Percentiles rank a stretch among this genome's conserved stretches.
Conservation (phyloP, 148 eudicot genomes). For the Talinum fruticosum region DNA sequence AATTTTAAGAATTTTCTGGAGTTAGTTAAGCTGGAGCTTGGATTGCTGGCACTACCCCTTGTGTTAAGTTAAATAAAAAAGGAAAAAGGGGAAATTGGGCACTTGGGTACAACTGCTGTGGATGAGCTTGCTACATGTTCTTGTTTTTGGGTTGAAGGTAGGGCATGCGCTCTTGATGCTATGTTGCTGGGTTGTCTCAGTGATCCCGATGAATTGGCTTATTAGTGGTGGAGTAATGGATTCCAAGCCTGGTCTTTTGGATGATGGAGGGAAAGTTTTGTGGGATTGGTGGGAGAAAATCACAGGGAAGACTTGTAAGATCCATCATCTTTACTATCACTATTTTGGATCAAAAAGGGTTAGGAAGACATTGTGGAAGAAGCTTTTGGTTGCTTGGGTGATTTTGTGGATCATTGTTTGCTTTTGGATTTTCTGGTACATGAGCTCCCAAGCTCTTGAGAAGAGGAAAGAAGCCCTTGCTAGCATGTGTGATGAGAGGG, state of each 20-base stretch:
- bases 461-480: slow-evolving; percentile 81
- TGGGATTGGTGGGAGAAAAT: slow-evolving; percentile 51
- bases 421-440: slow-evolving; percentile 46
- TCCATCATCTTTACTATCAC: slow-evolving; percentile 48
- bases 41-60: neutral
- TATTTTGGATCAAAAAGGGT: slow-evolving; percentile 53
- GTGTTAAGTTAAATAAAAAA: neutral
- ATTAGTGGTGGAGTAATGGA: slow-evolving; percentile 60
- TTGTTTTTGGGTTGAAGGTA: slow-evolving; percentile 69
- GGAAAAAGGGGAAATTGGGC: neutral
- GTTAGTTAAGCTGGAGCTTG: slow-evolving; percentile 15
- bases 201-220: slow-evolving; percentile 70
- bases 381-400: slow-evolving; percentile 65
- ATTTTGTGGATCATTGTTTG: slow-evolving; percentile 43
- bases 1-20: neutral
- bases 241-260: slow-evolving; percentile 38
- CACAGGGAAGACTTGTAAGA: slow-evolving; percentile 43
- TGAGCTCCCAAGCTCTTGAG: slow-evolving; percentile 60
- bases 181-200: slow-evolving; percentile 65
- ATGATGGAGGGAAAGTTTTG: slow-evolving; percentile 46
- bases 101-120: slow-evolving; percentile 22
- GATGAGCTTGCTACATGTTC: slow-evolving; percentile 73
- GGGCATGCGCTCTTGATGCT: slow-evolving; percentile 60
- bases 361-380: slow-evolving; percentile 57
- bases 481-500: slow-evolving; percentile 99